Evolutionary conservation across 306 rosid genomes (phyloP), one percentile per base, ranked within the genome.

Genomic region (Argentina anserina): DNA sequence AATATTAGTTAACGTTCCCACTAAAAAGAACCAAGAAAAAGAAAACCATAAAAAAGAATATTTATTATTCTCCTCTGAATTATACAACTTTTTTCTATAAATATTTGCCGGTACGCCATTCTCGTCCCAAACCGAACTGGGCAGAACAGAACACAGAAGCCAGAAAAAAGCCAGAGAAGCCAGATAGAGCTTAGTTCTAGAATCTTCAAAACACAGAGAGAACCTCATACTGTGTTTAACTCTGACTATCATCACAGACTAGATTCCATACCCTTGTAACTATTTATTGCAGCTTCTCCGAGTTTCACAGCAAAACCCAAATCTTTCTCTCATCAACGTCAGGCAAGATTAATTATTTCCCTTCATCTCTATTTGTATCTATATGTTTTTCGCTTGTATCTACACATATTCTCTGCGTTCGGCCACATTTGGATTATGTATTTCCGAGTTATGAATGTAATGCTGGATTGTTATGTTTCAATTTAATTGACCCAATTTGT

Each of bases 301-400:
- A 11, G 71, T 14, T 43, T 33, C 61, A 2, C 53, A 23, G 18
- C 11, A 39, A 43, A 59, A 23, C 13, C 21, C 75, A 43, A 43
- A 33, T 74, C 69, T 73, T 78, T n/a, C 43, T 69, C 67, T 71
- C 84, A 47, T 71, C 69, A 73, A 74, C 74, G 13, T 31, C 83
- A 74, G 89, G 86, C 66, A 67, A 80, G 79, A 33, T 34, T 21
- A 61, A 21, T 1, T 76, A 59, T 71, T 49, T 23, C 17, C 37
- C 3, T 65, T 12, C 20, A 4, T 56, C 50, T 46, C 23, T 73
- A 7, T 43, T 7, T 17, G 6, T 29, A 47, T 34, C 11, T 61
- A 15, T 33, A n/a, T 61, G n/a, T 25, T 31, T 18, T 33, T 34
- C 14, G 26, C 11, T 61, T 18, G 1, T 61, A 33, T 34, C 13